Base-by-base conservation (phyloP, 1,139 yeast genomes). In the Meyerozyma elateridarum region DNA sequence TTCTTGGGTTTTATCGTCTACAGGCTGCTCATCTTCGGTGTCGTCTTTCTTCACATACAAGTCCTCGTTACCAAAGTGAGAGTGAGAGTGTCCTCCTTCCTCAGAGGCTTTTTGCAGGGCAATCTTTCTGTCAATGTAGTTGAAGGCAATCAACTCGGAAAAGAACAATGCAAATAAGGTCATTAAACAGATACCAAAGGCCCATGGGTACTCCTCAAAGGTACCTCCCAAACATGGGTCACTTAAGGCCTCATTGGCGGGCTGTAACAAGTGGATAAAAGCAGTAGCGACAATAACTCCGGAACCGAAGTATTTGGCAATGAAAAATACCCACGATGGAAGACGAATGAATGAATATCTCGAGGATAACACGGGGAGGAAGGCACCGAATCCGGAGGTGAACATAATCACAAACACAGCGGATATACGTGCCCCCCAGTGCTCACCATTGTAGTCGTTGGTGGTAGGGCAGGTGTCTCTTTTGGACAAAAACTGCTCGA, bases 281-380 rank as follows among this genome's bases (percentile, higher is more conserved):
- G 95, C 88, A 1, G 96, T 88, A 1, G 96, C 91, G 7, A 87
- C 69, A 50, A 88, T 88, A 32, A 88, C 96, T 32, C 96, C 96
- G 1, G 95, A 81, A 39, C 96, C 96, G 53, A 88, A 87, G 61
- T 74, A 85, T 49, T 84, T 85, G 34, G 88, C 84, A 28, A 79
- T 59, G 49, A 83, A 76, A 49, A 77, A 85, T 35, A 79, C 71
- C 75, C 77, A 69, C 12, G 65, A 51, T 2, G 81, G 88, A 44
- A 79, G 49, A 39, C 69, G 61, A 29, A 79, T 59, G 44, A 65
- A 64, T 4, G 78, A 72, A 49, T 69, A 70, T 40, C 59, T 63
- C 15, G 83, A 74, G 1, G 82, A 64, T 20, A 79, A 47, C 4
- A 80, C 50, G 4, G 87, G 87, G 53, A 79, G 70, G 39, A 73